Conservation (phyloP, 768 basidiomycete species). For the Pleurotus pulmonarius region DNA sequence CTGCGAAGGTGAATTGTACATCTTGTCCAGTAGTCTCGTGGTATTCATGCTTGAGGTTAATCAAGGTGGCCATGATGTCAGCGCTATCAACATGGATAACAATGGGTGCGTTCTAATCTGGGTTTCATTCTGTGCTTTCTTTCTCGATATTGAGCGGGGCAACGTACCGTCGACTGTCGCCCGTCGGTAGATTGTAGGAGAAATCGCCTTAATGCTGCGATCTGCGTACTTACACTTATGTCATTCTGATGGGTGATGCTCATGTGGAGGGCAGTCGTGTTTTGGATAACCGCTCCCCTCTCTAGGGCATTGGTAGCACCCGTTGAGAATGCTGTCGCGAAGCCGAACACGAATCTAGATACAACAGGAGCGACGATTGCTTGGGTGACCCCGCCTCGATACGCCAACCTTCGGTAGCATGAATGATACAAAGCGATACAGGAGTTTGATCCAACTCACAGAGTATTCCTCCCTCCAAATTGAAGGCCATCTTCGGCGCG, state of each 20-base stretch:
- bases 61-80: constrained; percentile 70
- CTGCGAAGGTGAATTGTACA: constrained; percentile 47
- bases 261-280: constrained; percentile 65
- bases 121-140: constrained; percentile 20
- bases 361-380: constrained; percentile 60
- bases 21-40: constrained; percentile 29
- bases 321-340: constrained; percentile 59
- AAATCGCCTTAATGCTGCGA: constrained; percentile 48
- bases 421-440: neutral
- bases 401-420: constrained; percentile 51
- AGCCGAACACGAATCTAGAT: constrained; percentile 54
- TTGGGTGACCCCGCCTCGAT: constrained; percentile 69
- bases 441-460: constrained; percentile 33
- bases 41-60: constrained; percentile 55
- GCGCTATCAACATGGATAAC: constrained; percentile 68
- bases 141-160: too few relatives aligned
- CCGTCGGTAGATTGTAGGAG: constrained; percentile 23
- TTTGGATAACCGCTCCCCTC: constrained; percentile 60
- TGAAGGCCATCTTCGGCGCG: constrained; percentile 63
- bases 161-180: too few relatives aligned
- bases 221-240: constrained; percentile 60
- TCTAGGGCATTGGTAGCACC: constrained; percentile 58
- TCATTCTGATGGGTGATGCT: constrained; percentile 29
- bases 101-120: constrained; percentile 41
- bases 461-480: constrained; percentile 46